Percentiles rank a stretch among this genome's conserved stretches.
Evolutionary conservation across 2,329 filamentous ascomycete species (phyloP).

Genomic region (Monilinia aucupariae): DNA sequence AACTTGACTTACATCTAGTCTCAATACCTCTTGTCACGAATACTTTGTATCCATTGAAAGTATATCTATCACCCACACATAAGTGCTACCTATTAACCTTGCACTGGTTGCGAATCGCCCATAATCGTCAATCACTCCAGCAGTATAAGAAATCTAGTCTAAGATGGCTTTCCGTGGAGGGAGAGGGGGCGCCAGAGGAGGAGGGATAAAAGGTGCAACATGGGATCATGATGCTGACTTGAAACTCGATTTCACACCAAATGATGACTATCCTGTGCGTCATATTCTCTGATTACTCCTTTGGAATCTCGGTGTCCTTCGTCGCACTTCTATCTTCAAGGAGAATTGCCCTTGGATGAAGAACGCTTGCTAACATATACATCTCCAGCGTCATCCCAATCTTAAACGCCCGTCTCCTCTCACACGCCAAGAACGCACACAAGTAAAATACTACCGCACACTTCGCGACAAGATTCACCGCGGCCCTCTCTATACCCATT

Average conservation of each 20-base stretch:
- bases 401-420: slow-evolving; percentile 38
- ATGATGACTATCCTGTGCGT: slow-evolving; percentile 44
- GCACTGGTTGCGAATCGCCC: not conserved
- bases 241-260: slow-evolving; percentile 39
- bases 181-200: slow-evolving; percentile 24
- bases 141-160: not conserved
- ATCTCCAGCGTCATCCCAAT: slow-evolving; percentile 31
- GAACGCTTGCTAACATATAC: not conserved
- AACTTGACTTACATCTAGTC: not conserved
- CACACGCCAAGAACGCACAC: slow-evolving; percentile 41
- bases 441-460: slow-evolving; percentile 45
- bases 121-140: not conserved
- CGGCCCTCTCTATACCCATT: slow-evolving; percentile 49
- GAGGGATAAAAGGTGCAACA: slow-evolving; percentile 32
- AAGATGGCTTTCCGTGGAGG: slow-evolving; percentile 30
- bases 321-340: not conserved
- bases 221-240: slow-evolving; percentile 32
- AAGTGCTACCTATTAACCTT: not conserved
- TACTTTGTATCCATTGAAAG: not conserved
- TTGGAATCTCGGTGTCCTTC: not conserved
- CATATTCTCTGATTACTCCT: not conserved
- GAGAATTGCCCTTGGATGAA: not conserved
- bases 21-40: not conserved
- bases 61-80: not conserved
- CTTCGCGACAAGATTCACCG: slow-evolving; percentile 52